Percentiles rank a stretch among this genome's conserved stretches.
Evolutionary conservation across 2,329 filamentous ascomycete genomes (phyloP).

Genomic region (Cladosporium sp.): DNA sequence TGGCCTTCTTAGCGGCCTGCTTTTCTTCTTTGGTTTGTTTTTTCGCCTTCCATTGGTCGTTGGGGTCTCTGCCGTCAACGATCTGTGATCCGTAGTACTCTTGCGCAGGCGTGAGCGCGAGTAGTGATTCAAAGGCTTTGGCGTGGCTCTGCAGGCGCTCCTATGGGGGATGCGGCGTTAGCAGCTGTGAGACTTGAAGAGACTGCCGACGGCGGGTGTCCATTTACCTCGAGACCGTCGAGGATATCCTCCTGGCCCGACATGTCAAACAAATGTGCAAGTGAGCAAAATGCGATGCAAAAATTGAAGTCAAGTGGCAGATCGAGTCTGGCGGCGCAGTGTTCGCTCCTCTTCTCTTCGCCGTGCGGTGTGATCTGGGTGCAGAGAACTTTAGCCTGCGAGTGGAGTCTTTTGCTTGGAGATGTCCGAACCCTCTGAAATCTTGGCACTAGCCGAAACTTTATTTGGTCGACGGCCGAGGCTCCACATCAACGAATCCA

Average conservation of each 20-base stretch:
- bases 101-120: conserved; percentile 85
- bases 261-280: conserved; percentile 8
- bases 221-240: conserved; percentile 31
- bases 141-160: conserved; percentile 54
- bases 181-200: conserved; percentile 8
- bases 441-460: conserved; percentile 9
- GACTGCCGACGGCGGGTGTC: neutral
- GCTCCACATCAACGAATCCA: conserved; percentile 9
- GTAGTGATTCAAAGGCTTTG: conserved; percentile 77
- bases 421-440: conserved; percentile 7
- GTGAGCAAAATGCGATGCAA: neutral
- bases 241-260: conserved; percentile 20
- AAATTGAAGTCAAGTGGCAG: neutral
- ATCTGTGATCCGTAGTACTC: conserved; percentile 63
- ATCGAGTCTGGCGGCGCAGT: neutral
- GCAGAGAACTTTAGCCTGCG: conserved; percentile 9
- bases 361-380: conserved; percentile 4
- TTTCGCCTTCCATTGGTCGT: conserved; percentile 87
- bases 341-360: too few species aligned
- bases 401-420: too few species aligned
- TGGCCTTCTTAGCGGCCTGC: conserved; percentile 74
- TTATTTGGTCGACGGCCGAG: conserved; percentile 5
- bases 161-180: conserved; percentile 33
- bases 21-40: conserved; percentile 93
- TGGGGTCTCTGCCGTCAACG: conserved; percentile 64